Conservation (phyloP, 768 basidiomycete species). For the Mycena latifolia region DNA sequence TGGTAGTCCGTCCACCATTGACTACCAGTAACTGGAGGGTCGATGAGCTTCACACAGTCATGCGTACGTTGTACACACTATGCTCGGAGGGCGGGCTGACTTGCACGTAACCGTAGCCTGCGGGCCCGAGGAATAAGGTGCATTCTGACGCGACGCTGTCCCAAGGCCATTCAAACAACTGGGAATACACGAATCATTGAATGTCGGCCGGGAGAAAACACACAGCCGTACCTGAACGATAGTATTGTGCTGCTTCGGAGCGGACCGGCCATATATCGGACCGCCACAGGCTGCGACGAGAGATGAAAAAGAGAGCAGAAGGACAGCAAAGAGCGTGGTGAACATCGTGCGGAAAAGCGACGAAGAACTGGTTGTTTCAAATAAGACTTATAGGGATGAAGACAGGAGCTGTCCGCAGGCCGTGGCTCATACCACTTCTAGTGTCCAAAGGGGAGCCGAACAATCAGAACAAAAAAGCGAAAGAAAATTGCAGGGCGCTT, state of each 20-base stretch:
- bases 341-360: constrained; percentile 4
- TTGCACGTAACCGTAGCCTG: constrained; percentile 59
- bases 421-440: no score
- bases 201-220: constrained; percentile 35
- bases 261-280: constrained; percentile 7
- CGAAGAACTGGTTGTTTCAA: constrained; percentile 15
- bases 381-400: background rate
- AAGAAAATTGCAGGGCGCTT: no score
- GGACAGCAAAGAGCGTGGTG: background rate
- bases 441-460: no score
- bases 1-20: constrained; percentile 66
- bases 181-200: constrained; percentile 34
- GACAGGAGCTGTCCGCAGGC: background rate
- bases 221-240: constrained; percentile 20
- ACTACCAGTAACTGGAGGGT: background rate
- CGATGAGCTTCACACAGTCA: background rate
- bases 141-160: constrained; percentile 58
- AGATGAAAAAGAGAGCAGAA: constrained; percentile 6
- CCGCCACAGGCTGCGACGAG: background rate
- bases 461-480: no score
- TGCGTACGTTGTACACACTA: constrained; percentile 16
- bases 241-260: constrained; percentile 1
- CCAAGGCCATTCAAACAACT: constrained; percentile 61
- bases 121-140: constrained; percentile 57
- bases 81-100: constrained; percentile 52